Conservation (phyloP, 179 eudicot genomes). For the Corrigiola litoralis region DNA sequence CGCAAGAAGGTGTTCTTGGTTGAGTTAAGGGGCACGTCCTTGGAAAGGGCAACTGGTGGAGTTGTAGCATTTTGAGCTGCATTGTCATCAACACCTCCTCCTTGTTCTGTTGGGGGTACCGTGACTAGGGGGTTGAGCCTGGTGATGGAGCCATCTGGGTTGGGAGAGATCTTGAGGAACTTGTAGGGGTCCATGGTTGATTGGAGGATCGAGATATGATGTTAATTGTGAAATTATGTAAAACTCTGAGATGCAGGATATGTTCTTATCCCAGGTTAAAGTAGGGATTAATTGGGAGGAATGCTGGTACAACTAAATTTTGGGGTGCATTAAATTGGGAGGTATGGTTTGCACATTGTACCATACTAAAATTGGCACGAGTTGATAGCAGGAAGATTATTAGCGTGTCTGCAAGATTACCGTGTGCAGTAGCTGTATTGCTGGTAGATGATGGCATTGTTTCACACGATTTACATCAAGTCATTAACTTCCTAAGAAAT, state of each 20-base stretch:
- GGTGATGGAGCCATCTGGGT: slow-evolving; percentile 67
- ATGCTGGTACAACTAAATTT: slow-evolving; percentile 11
- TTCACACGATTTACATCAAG: no score
- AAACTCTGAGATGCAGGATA: not conserved
- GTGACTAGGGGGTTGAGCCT: slow-evolving; percentile 29
- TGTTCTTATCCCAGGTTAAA: no score
- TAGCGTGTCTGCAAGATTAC: not conserved
- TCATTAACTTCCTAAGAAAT: no score
- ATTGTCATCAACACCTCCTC: not conserved
- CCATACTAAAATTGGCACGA: not conserved
- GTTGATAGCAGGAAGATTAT: slow-evolving; percentile 11
- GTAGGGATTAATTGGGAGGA: not conserved
- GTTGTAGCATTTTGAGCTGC: not conserved
- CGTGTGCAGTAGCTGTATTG: no score
- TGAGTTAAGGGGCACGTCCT: slow-evolving; percentile 61
- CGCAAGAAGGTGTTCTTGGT: slow-evolving; percentile 50
- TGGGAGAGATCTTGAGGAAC: slow-evolving; percentile 42
- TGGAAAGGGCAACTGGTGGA: slow-evolving; percentile 32
- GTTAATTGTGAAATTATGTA: not conserved
- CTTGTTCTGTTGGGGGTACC: slow-evolving; percentile 27
- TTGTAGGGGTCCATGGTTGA: slow-evolving; percentile 54
- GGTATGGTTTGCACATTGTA: no score
- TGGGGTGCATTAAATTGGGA: slow-evolving; percentile 19
- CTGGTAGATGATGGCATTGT: no score
- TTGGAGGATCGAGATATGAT: no score